Evolutionary conservation across 2,329 filamentous ascomycete genomes (phyloP).

Genomic region (Domatiomyces globalis): DNA sequence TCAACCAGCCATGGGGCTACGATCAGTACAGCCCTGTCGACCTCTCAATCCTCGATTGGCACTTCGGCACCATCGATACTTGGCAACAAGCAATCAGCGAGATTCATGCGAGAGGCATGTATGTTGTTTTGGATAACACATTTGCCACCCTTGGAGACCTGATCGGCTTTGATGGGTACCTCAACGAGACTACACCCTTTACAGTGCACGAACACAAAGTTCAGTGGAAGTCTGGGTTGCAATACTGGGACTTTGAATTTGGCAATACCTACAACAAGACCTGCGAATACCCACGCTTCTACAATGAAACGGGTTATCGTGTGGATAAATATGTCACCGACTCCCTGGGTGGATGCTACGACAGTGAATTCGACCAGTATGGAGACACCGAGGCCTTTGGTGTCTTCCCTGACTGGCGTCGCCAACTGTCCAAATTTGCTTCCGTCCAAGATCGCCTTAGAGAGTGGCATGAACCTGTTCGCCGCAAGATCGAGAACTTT

Average conservation of each 20-base stretch:
- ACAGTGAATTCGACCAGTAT: conserved; percentile 52
- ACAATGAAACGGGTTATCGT: conserved; percentile 42
- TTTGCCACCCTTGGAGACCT: conserved; percentile 51
- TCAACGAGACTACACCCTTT: conserved; percentile 46
- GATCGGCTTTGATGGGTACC: conserved; percentile 46
- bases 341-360: conserved; percentile 41
- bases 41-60: conserved; percentile 48
- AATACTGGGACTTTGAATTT: conserved; percentile 45
- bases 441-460: conserved; percentile 53
- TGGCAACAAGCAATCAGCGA: conserved; percentile 46
- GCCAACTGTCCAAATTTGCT: conserved; percentile 51
- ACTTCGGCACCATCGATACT: conserved; percentile 44
- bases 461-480: conserved; percentile 47
- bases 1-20: conserved; percentile 50
- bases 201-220: conserved; percentile 42
- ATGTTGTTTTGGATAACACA: conserved; percentile 53
- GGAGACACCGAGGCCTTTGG: conserved; percentile 52
- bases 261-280: conserved; percentile 40
- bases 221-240: conserved; percentile 39
- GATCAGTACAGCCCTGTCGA: conserved; percentile 49
- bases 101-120: conserved; percentile 50
- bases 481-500: conserved; percentile 44
- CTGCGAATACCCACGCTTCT: conserved; percentile 48
- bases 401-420: conserved; percentile 48
- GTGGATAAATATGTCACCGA: conserved; percentile 35